These are phyloP conservation scores for Magnolia sinica DNA, from an alignment of 164 flowering plant genomes.

Conservation along the genomic window DNA sequence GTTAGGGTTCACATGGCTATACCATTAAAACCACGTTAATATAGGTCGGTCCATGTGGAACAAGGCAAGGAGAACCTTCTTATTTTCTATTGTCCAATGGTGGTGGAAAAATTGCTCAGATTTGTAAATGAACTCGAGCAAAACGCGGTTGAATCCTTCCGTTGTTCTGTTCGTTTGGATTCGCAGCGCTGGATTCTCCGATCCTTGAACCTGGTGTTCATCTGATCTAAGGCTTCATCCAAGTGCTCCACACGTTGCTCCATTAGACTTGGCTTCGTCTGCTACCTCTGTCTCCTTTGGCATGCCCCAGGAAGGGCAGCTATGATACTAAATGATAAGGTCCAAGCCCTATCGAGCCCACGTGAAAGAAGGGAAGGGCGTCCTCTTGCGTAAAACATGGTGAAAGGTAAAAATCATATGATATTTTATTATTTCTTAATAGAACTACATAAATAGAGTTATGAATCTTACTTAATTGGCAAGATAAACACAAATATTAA, in stretches of 20 bases:
- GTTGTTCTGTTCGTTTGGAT: background rate
- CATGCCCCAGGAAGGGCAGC: background rate
- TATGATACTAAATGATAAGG: background rate
- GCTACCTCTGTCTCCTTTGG: background rate
- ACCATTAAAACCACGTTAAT: background rate
- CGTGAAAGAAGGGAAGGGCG: background rate
- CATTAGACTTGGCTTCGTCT: background rate
- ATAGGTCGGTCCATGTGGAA: background rate
- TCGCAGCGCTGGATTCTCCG: background rate
- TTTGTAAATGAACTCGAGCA: background rate
- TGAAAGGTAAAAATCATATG: too few relatives aligned
- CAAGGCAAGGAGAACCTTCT: background rate
- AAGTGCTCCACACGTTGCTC: background rate
- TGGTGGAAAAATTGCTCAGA: background rate
- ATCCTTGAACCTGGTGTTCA: background rate
- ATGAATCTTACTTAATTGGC: too few relatives aligned
- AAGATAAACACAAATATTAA: too few relatives aligned
- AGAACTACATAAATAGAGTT: too few relatives aligned
- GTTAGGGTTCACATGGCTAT: background rate
- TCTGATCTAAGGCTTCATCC: background rate
- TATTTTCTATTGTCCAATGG: background rate
- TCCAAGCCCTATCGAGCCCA: background rate
- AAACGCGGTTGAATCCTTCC: background rate
- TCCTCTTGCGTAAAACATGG: background rate
- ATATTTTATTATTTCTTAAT: too few relatives aligned